phyloP scores from a whole-genome alignment of 257 asterid genomes.

The Fraxinus pennsylvanica region DNA sequence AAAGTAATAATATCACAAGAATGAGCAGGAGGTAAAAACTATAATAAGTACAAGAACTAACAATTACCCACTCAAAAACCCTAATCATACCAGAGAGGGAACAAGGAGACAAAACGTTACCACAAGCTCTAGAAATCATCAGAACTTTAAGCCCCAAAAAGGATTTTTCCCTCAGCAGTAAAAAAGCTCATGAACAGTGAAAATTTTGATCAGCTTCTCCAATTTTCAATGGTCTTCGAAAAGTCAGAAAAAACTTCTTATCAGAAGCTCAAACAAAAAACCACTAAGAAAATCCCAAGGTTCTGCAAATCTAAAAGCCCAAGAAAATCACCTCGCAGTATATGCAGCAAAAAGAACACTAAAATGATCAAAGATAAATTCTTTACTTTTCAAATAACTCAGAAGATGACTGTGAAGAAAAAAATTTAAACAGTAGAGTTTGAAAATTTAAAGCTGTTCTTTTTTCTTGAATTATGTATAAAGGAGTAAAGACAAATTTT shows the following conservation, averaged over 20 bases:
- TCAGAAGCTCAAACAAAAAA: constrained; percentile 28
- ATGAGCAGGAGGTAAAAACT: not conserved
- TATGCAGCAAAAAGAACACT: constrained; percentile 14
- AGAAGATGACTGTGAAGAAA: constrained; percentile 13
- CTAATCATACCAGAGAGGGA: constrained; percentile 38
- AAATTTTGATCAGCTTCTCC: constrained; percentile 28
- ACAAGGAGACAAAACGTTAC: constrained; percentile 29
- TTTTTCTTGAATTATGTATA: not conserved
- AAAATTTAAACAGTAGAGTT: constrained; percentile 2
- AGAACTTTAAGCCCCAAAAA: constrained; percentile 13
- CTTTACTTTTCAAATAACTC: not conserved
- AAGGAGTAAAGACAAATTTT: not conserved
- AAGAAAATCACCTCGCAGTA: constrained; percentile 23
- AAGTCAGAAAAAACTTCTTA: constrained; percentile 25
- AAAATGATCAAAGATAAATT: constrained; percentile 3
- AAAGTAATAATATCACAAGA: not conserved
- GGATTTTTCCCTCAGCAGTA: not conserved
- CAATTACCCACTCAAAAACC: constrained; percentile 49
- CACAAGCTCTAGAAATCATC: constrained; percentile 30
- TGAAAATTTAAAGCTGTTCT: not conserved
- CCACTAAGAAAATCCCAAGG: constrained; percentile 31
- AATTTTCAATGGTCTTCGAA: constrained; percentile 21
- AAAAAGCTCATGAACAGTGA: not conserved
- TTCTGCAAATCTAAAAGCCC: constrained; percentile 26
- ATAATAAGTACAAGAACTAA: constrained; percentile 25